Conservation (phyloP, 495 filamentous ascomycete genomes). For the Trichoderma parareesei region DNA sequence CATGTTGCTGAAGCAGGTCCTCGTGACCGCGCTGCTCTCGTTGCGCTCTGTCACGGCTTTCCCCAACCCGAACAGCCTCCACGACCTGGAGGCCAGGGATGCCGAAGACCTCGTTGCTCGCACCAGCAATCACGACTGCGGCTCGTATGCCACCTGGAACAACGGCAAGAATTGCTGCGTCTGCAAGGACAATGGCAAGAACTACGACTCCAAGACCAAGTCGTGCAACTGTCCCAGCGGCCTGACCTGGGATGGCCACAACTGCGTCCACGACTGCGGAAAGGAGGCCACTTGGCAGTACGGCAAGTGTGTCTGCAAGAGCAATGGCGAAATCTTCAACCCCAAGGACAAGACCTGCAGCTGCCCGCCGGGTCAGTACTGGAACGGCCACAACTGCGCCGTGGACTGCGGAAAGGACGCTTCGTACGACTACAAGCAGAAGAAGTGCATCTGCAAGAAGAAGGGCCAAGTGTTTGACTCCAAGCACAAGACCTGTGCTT, state of each 20-base stretch:
- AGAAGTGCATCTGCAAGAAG: conserved; percentile 9
- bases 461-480: not conserved
- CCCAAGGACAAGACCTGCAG: not conserved
- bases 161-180: not conserved
- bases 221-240: conserved; percentile 3
- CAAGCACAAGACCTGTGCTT: not conserved
- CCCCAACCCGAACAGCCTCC: not conserved
- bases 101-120: not conserved
- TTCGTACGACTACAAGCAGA: conserved; percentile 2
- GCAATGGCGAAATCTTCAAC: conserved; percentile 3
- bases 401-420: conserved; percentile 9
- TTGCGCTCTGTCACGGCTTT: conserved; percentile 2
- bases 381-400: conserved; percentile 2
- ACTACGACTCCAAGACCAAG: not conserved
- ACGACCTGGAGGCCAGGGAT: not conserved
- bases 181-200: conserved; percentile 9
- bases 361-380: conserved; percentile 5
- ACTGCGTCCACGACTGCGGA: conserved; percentile 5
- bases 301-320: conserved; percentile 5
- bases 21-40: not conserved
- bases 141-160: conserved; percentile 9
- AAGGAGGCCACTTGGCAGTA: conserved; percentile 4
- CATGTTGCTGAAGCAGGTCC: conserved; percentile 2
- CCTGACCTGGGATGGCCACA: conserved; percentile 4
- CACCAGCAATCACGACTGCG: not conserved